Evolutionary conservation across 352 stramenopile species (phyloP).

Genomic region (Saprolegnia diclina): DNA sequence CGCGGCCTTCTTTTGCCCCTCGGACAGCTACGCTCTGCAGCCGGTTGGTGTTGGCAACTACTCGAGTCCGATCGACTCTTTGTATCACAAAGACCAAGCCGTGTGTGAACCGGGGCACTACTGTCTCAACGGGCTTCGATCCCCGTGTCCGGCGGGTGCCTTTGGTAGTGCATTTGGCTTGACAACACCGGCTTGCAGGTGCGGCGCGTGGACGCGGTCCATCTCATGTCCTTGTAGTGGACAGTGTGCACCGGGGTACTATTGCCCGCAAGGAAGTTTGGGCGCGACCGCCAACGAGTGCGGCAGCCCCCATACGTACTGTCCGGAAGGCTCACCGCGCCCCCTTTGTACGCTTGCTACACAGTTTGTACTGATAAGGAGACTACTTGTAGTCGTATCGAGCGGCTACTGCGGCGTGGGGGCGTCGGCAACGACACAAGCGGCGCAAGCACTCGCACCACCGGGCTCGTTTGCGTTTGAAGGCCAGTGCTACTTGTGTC

Average conservation of each 20-base stretch:
- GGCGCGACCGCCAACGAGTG: constrained; percentile 1
- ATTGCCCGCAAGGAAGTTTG: constrained; percentile 31
- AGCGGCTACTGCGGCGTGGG: constrained; percentile 7
- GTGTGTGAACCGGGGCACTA: constrained; percentile 35
- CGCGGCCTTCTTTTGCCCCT: constrained; percentile 28
- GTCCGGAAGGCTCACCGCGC: constrained; percentile 32
- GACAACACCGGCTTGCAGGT: constrained; percentile 19
- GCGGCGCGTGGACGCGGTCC: not conserved
- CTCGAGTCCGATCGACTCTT: constrained; percentile 9
- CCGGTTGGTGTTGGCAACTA: constrained; percentile 28
- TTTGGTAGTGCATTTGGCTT: constrained; percentile 23
- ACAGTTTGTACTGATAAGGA: not conserved
- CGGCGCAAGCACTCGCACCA: constrained; percentile 25
- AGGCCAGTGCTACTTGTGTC: constrained; percentile 57
- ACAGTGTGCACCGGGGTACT: constrained; percentile 35
- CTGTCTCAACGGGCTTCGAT: constrained; percentile 28
- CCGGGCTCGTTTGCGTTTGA: constrained; percentile 55
- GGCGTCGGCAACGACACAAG: constrained; percentile 32
- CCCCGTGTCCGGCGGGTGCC: constrained; percentile 18
- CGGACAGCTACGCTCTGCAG: constrained; percentile 9
- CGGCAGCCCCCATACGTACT: constrained; percentile 25
- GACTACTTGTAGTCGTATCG: not conserved
- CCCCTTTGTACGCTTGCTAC: constrained; percentile 10
- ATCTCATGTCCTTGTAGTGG: constrained; percentile 19
- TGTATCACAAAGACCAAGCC: constrained; percentile 18